Conservation (phyloP, 2,329 filamentous ascomycete genomes). For the Ceratocystis ficicola region DNA sequence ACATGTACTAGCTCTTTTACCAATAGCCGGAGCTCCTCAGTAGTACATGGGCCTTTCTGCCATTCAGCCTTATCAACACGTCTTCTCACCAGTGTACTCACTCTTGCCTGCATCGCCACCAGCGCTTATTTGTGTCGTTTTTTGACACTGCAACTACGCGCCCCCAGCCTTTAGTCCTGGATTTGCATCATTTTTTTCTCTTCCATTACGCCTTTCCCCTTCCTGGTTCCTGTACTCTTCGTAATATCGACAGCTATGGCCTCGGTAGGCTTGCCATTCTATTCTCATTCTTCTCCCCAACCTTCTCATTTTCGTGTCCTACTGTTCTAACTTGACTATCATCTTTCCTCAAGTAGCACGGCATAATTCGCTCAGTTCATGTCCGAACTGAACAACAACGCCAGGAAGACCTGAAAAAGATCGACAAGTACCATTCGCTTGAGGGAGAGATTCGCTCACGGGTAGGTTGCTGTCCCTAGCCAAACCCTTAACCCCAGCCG, state of each 20-base stretch:
- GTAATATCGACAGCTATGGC: conserved; percentile 14
- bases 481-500: neutral
- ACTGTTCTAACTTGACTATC: neutral
- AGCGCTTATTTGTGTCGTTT: neutral
- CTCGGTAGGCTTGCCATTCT: conserved; percentile 12
- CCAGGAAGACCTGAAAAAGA: conserved; percentile 60
- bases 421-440: conserved; percentile 60
- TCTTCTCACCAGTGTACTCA: neutral
- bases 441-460: conserved; percentile 56
- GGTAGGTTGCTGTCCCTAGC: conserved; percentile 32
- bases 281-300: neutral
- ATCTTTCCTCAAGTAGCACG: conserved; percentile 49
- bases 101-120: neutral
- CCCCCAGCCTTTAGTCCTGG: too few species aligned
- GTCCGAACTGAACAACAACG: conserved; percentile 55
- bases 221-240: neutral
- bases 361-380: conserved; percentile 57
- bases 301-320: neutral
- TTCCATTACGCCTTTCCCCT: neutral
- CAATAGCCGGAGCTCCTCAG: neutral
- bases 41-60: neutral
- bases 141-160: neutral
- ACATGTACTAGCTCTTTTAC: conserved; percentile 1
- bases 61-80: neutral
- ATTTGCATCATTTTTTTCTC: too few species aligned